Conservation (phyloP, 495 filamentous ascomycete genomes). For the Sporormia fimetaria region DNA sequence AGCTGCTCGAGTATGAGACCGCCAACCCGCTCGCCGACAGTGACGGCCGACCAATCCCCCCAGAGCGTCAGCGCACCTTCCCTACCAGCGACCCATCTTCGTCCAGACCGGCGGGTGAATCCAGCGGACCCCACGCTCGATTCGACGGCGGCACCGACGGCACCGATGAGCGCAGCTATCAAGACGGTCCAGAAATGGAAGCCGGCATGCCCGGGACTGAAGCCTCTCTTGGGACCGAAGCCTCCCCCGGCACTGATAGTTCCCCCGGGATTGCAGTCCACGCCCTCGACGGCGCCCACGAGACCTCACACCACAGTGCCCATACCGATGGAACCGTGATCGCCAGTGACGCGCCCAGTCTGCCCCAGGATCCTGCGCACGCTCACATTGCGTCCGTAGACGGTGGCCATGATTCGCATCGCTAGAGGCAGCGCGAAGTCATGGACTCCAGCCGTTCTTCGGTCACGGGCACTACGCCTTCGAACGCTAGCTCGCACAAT, state of each 20-base stretch:
- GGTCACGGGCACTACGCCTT: constrained; percentile 11
- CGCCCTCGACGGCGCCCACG: neutral
- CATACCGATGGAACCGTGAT: neutral
- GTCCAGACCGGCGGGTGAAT: constrained; percentile 24
- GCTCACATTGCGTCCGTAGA: neutral
- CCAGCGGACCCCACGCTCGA: constrained; percentile 9
- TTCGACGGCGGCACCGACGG: constrained; percentile 18
- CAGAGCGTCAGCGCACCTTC: constrained; percentile 4
- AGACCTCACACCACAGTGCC: neutral
- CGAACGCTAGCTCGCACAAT: constrained; percentile 7
- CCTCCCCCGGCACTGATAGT: too few relatives aligned
- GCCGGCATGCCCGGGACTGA: neutral
- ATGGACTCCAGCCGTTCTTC: constrained; percentile 6
- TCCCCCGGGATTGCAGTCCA: neutral
- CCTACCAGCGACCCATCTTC: constrained; percentile 23
- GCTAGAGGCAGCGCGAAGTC: too few relatives aligned
- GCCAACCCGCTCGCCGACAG: constrained; percentile 67
- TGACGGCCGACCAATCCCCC: constrained; percentile 27
- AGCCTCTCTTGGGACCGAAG: too few relatives aligned
- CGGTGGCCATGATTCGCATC: neutral
- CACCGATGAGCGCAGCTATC: constrained; percentile 10
- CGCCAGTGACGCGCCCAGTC: neutral
- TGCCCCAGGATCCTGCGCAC: neutral
- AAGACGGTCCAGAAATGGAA: constrained; percentile 3
- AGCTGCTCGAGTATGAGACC: constrained; percentile 59